Evolutionary conservation across 768 basidiomycete genomes (phyloP), one percentile per base, ranked within the genome.

Genomic region (Suillus fuscotomentosus): DNA sequence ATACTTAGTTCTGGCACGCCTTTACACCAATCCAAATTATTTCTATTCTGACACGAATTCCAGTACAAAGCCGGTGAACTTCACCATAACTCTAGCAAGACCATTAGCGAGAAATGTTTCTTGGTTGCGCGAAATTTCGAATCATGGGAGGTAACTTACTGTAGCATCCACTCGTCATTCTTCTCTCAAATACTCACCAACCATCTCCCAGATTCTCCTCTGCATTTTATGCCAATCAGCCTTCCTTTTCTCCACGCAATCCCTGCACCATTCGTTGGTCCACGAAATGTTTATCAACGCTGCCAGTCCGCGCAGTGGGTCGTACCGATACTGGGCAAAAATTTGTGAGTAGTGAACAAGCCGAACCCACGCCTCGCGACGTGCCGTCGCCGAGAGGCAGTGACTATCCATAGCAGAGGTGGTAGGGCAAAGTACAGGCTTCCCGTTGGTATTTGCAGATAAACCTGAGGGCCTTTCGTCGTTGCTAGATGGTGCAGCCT

Each of bases 241-340:
- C 15, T 31, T 27, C 27, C 51, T 17, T 31, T 53, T 31, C 27
- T 31, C 9, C 17, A 5, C 7, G 65, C 81, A 81, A 42, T 63
- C 71, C 20, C 66, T 62, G 61, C 80, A 80, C 61, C 71, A 79
- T 36, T 71, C 68, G 3, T 66, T 68, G 66, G 24, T 71, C 64
- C 65, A 70, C 17, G 69, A 61, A 24, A 76, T 66, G 0, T 71
- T 71, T 24, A 66, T 63, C 36, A 81, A 67, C 10, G 64, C 69
- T 53, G 73, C 66, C 20, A 82, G 61, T 15, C 79, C 80, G 51
- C 69, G 72, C 38, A 81, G 61, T 15, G 77, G 75, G 62, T 81
- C 79, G 48, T 68, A 66, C 63, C 75, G 66, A 41, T 72, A 73
- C 34, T 68, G 65, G 36, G 71, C 72, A 45, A 72, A 74, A 54